Percentiles rank a stretch among this genome's conserved stretches.
Conservation (phyloP, 495 filamentous ascomycete genomes). For the Neurospora cerealis region DNA sequence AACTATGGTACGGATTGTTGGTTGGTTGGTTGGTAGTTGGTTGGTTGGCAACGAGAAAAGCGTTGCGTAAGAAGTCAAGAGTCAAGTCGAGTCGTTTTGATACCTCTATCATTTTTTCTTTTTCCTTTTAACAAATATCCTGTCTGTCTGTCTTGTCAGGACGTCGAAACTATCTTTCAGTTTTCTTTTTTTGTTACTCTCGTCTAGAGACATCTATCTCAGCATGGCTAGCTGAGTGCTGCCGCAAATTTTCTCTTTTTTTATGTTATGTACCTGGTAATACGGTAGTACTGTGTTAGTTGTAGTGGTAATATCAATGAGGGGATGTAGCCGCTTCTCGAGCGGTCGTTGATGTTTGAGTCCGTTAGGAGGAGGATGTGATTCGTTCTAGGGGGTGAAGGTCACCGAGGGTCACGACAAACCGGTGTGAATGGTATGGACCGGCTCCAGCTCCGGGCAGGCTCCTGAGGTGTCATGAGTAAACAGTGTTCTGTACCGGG, state of each 20-base stretch:
- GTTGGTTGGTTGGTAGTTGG: not conserved
- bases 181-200: not conserved
- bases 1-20: not conserved
- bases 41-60: not conserved
- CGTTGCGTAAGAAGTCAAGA: not conserved
- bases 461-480: too few relatives aligned
- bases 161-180: not conserved
- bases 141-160: not conserved
- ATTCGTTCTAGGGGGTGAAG: not conserved
- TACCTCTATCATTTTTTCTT: not conserved
- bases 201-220: not conserved
- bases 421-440: too few relatives aligned
- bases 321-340: not conserved
- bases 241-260: not conserved
- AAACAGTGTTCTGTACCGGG: too few relatives aligned
- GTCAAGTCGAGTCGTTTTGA: not conserved
- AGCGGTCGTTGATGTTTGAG: not conserved
- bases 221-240: not conserved
- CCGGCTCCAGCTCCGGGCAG: too few relatives aligned
- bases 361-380: not conserved
- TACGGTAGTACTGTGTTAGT: not conserved
- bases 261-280: not conserved
- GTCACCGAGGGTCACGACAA: not conserved
- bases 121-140: not conserved
- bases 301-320: not conserved